Percentiles rank a stretch among this genome's conserved stretches.
phyloP scores from a whole-genome alignment of 2,329 filamentous ascomycete genomes.

The Fusarium burgessii region DNA sequence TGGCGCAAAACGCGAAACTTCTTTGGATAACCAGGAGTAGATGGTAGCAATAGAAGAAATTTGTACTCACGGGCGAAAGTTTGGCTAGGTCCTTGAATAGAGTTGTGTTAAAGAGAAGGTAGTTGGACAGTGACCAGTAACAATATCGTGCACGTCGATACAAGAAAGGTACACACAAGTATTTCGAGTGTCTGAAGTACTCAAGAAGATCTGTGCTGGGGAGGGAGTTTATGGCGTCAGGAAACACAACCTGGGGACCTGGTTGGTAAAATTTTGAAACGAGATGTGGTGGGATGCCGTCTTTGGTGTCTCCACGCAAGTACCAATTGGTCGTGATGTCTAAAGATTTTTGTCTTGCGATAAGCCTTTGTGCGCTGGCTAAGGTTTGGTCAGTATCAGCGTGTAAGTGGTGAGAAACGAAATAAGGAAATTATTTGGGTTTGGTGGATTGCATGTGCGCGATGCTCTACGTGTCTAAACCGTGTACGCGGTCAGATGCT shows the following conservation, averaged over 20 bases:
- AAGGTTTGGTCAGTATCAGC: conserved; percentile 12
- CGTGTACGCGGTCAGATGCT: conserved; percentile 32
- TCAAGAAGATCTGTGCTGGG: conserved; percentile 40
- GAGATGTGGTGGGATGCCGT: conserved; percentile 24
- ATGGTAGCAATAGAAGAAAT: conserved; percentile 24
- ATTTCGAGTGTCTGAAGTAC: conserved; percentile 42
- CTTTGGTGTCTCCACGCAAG: conserved; percentile 33
- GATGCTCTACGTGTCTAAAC: conserved; percentile 18
- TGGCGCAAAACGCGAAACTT: conserved; percentile 29
- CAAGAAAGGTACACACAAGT: conserved; percentile 46
- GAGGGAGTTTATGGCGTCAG: conserved; percentile 30
- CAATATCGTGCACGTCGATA: conserved; percentile 42
- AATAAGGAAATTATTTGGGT: conserved; percentile 3
- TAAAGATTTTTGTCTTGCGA: neutral
- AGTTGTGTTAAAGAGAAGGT: neutral
- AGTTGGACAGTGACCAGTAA: conserved; percentile 42
- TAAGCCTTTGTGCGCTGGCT: conserved; percentile 4
- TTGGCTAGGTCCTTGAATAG: conserved; percentile 31
- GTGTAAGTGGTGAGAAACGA: conserved; percentile 8
- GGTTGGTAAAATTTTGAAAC: conserved; percentile 34
- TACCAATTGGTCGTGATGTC: conserved; percentile 24
- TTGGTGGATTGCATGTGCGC: conserved; percentile 5
- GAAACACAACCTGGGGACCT: conserved; percentile 32
- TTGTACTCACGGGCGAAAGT: conserved; percentile 54
- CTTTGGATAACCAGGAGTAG: conserved; percentile 12